Conservation (phyloP, 495 filamentous ascomycete genomes). For the Penicillium coprophilum region DNA sequence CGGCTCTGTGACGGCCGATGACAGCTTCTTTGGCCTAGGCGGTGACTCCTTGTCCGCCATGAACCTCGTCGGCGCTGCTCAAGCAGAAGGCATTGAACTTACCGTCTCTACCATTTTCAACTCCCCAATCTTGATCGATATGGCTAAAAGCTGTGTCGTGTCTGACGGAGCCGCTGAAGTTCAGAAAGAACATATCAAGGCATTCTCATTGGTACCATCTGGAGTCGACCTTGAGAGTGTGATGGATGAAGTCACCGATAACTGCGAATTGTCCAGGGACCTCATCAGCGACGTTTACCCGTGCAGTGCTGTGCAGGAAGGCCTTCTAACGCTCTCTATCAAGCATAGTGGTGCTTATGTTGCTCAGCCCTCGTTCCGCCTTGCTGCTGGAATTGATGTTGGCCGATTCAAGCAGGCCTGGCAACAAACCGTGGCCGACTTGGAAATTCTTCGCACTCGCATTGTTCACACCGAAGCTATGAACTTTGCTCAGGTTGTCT, state of each 20-base stretch:
- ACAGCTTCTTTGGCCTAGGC: slow-evolving; percentile 55
- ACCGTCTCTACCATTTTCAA: slow-evolving; percentile 53
- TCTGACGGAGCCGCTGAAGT: slow-evolving; percentile 5
- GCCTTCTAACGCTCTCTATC: slow-evolving; percentile 61
- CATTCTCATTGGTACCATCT: slow-evolving; percentile 48
- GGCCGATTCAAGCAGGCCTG: slow-evolving; percentile 54
- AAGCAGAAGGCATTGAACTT: slow-evolving; percentile 44
- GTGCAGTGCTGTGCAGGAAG: slow-evolving; percentile 71
- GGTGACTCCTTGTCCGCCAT: slow-evolving; percentile 59
- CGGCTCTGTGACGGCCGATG: slow-evolving; percentile 42
- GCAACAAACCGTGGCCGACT: slow-evolving; percentile 46
- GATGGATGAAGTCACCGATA: slow-evolving; percentile 45
- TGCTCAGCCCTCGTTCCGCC: slow-evolving; percentile 46
- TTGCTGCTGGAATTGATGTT: slow-evolving; percentile 45
- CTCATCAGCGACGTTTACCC: slow-evolving; percentile 59
- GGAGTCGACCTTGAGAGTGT: slow-evolving; percentile 27
- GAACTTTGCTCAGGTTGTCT: slow-evolving; percentile 55
- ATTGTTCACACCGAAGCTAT: slow-evolving; percentile 50
- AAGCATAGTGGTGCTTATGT: slow-evolving; percentile 54
- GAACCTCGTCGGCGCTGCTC: slow-evolving; percentile 51
- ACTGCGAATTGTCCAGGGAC: slow-evolving; percentile 42
- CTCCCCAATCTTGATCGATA: slow-evolving; percentile 45
- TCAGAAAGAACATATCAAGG: slow-evolving; percentile 24
- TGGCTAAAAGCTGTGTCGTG: slow-evolving; percentile 40
- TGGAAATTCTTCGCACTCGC: slow-evolving; percentile 56